Conservation (phyloP, 176 grass and related monocot species). For the Ensete glaucum region DNA sequence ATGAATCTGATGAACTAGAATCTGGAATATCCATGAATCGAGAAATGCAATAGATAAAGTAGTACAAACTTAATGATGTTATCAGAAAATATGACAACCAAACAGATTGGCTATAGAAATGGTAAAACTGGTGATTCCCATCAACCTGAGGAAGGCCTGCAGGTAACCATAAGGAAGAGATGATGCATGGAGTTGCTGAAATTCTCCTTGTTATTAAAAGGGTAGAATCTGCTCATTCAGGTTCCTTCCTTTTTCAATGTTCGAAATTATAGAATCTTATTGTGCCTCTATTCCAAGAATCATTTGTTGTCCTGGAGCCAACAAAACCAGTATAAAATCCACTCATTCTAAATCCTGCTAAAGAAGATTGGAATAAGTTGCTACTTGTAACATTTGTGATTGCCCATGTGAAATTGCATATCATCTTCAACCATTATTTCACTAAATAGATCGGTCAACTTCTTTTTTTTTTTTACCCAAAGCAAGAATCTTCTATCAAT, state of each 20-base stretch:
- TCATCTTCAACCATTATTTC: background rate
- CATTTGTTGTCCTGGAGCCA: no score
- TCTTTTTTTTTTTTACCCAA: no score
- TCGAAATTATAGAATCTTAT: background rate
- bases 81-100: background rate
- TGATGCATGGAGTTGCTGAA: background rate
- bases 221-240: background rate
- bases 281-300: background rate
- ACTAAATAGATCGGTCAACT: background rate
- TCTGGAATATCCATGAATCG: background rate
- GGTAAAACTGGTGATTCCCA: background rate
- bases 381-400: background rate
- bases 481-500: no score
- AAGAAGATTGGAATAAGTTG: background rate
- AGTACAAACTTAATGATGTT: background rate
- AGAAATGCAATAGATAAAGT: background rate
- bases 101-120: background rate
- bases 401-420: background rate
- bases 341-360: background rate
- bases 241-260: background rate
- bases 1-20: background rate
- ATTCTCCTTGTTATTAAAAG: background rate
- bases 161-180: background rate
- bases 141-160: background rate
- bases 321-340: background rate